Percentiles rank a stretch among this genome's conserved stretches.
Evolutionary conservation across 208 protist species (phyloP).

Genomic region (Herpetomonas muscarum): DNA sequence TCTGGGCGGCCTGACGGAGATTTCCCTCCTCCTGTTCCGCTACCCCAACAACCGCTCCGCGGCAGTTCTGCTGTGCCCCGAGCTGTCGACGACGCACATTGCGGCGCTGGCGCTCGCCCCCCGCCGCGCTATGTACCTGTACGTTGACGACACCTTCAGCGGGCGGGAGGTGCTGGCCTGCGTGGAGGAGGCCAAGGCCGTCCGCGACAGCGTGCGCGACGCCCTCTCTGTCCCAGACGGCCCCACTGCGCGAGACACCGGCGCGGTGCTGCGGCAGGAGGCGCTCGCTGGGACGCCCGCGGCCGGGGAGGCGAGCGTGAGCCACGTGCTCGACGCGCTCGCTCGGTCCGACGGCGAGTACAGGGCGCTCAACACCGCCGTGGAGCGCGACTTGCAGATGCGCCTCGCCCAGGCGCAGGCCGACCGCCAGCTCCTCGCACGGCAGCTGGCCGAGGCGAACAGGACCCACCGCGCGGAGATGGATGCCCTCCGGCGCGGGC

Average conservation of each 20-base stretch:
- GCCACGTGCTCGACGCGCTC: constrained; percentile 22
- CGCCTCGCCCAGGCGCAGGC: background rate
- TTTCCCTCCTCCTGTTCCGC: constrained; percentile 36
- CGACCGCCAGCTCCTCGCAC: background rate
- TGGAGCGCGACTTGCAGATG: constrained; percentile 7
- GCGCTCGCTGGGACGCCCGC: background rate
- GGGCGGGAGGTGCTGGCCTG: constrained; percentile 20
- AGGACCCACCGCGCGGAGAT: background rate
- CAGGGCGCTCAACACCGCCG: constrained; percentile 6
- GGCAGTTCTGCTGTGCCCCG: constrained; percentile 18
- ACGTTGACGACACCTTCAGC: constrained; percentile 25
- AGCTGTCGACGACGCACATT: constrained; percentile 37
- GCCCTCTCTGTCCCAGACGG: constrained; percentile 2
- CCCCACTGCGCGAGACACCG: constrained; percentile 3
- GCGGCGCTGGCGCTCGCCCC: constrained; percentile 25
- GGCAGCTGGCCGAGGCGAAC: background rate
- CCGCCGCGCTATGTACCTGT: constrained; percentile 29
- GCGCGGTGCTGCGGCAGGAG: constrained; percentile 4
- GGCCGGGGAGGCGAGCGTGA: constrained; percentile 6
- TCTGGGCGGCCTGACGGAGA: constrained; percentile 17
- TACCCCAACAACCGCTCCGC: constrained; percentile 18
- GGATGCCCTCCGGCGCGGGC: background rate
- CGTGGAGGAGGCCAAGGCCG: constrained; percentile 21
- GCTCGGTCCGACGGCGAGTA: constrained; percentile 28
- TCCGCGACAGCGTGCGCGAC: constrained; percentile 21